Conservation (phyloP, 176 grass and related monocot genomes). For the Puya raimondii region DNA sequence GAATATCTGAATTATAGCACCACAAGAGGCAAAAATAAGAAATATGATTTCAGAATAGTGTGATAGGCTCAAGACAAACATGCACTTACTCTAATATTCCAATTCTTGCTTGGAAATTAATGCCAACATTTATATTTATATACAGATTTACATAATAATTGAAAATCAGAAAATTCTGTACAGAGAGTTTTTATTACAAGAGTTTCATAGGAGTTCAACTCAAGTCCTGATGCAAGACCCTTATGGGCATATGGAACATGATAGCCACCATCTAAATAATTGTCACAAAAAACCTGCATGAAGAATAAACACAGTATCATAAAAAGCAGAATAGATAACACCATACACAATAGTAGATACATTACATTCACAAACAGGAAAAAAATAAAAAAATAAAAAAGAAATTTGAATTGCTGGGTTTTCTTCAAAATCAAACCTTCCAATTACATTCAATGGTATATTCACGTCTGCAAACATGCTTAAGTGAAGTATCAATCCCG, state of each 20-base stretch:
- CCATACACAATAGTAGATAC: not conserved
- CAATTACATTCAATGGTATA: constrained; percentile 95
- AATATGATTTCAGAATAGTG: constrained; percentile 15
- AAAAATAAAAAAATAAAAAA: not conserved
- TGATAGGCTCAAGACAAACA: not conserved
- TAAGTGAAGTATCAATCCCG: constrained; percentile 55
- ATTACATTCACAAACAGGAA: not conserved
- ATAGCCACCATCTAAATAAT: constrained; percentile 97
- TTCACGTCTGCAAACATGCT: constrained; percentile 74
- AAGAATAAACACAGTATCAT: not conserved
- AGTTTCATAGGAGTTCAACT: constrained; percentile 83
- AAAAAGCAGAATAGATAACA: not conserved
- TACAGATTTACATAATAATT: not conserved
- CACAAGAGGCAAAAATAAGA: constrained; percentile 13
- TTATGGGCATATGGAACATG: constrained; percentile 95
- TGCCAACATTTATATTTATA: no score
- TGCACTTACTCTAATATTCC: not conserved
- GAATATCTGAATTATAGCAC: constrained; percentile 39
- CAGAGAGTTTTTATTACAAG: constrained; percentile 33
- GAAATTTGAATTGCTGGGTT: not conserved
- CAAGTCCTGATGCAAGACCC: constrained; percentile 74
- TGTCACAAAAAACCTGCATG: constrained; percentile 86
- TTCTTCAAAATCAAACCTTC: constrained; percentile 46
- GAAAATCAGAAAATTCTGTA: not conserved
- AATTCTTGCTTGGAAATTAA: no score